Percentiles rank a stretch among this genome's conserved stretches.
Conservation (phyloP, 768 basidiomycete genomes). For the Gloeophyllum trabeum region DNA sequence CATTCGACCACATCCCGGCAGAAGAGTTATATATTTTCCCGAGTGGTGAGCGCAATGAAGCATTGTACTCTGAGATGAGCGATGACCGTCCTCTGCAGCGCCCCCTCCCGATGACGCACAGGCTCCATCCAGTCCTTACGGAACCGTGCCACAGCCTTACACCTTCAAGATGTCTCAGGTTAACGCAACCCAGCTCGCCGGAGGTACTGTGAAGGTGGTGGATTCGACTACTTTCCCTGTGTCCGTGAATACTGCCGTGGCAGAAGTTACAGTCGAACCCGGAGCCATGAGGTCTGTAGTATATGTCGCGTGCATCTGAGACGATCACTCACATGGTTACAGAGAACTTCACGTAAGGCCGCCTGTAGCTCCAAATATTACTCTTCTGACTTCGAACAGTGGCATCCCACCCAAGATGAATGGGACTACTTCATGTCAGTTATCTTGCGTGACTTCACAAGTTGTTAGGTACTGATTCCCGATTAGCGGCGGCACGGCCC, state of each 20-base stretch:
- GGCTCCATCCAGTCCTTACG: constrained; percentile 30
- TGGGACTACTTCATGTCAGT: constrained; percentile 47
- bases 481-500: constrained; percentile 36
- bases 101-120: constrained; percentile 18
- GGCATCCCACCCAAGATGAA: constrained; percentile 63
- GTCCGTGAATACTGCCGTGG: constrained; percentile 41
- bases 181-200: constrained; percentile 28
- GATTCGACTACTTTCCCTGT: constrained; percentile 41
- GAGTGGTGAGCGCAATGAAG: constrained; percentile 17
- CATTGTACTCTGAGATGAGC: constrained; percentile 24
- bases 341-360: constrained; percentile 50
- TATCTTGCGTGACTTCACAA: constrained; percentile 6
- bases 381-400: constrained; percentile 21
- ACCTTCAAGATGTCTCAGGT: constrained; percentile 36
- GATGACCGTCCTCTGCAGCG: constrained; percentile 21
- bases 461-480: neutral
- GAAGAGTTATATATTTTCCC: constrained; percentile 37
- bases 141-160: constrained; percentile 31
- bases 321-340: no score
- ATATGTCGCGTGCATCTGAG: no score
- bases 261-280: constrained; percentile 46
- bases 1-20: constrained; percentile 27
- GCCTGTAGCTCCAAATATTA: no score
- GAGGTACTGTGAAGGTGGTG: constrained; percentile 27
- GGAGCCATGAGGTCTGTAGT: constrained; percentile 36